Evolutionary conservation across 352 stramenopile genomes (phyloP).

Genomic region (Peronospora destructor): DNA sequence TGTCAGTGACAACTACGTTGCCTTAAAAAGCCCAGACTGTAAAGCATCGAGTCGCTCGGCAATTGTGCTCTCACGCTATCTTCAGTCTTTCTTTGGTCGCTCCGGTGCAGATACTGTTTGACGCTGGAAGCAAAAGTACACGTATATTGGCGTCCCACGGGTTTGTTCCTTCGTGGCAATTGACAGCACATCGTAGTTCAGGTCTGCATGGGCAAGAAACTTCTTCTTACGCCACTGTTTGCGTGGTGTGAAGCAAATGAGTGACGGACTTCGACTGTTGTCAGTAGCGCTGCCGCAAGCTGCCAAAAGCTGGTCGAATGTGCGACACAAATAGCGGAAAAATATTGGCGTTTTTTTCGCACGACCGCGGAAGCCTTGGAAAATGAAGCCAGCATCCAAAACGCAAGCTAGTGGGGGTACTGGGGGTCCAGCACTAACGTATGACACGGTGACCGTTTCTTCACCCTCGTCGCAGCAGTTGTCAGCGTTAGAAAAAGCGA

Average conservation of each 20-base stretch:
- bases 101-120: background rate
- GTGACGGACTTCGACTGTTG: constrained; percentile 2
- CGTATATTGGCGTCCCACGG: constrained; percentile 24
- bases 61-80: too few species aligned
- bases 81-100: background rate
- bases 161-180: constrained; percentile 14
- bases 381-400: constrained; percentile 44
- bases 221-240: constrained; percentile 66
- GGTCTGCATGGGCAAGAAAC: constrained; percentile 35
- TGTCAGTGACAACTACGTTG: too few species aligned
- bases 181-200: constrained; percentile 31
- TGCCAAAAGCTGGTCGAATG: constrained; percentile 31
- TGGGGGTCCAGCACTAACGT: constrained; percentile 7
- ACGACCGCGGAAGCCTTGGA: constrained; percentile 39
- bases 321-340: constrained; percentile 34
- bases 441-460: constrained; percentile 12
- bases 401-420: constrained; percentile 32
- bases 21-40: too few species aligned
- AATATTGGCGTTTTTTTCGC: constrained; percentile 43
- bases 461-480: constrained; percentile 7
- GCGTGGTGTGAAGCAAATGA: constrained; percentile 44
- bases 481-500: constrained; percentile 3
- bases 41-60: too few species aligned
- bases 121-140: constrained; percentile 35
- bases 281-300: constrained; percentile 1